phyloP scores from a whole-genome alignment of 176 grass and related monocot genomes.

The Sorghum bicolor region Sorghum_bicolor_NCBIv3 NC_012875.2:54127001-54127500 shows the following conservation, averaged over 20 bases:
- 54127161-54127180: not conserved
- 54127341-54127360: slow-evolving; percentile 61
- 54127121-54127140: not conserved
- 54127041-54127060: not conserved
- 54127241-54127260: not conserved
- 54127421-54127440: slow-evolving; percentile 57
- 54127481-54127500: slow-evolving; percentile 49
- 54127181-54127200: not conserved
- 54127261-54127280: slow-evolving; percentile 5
- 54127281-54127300: slow-evolving; percentile 8
- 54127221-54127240: not conserved
- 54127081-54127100: not conserved
- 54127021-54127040: too few relatives aligned
- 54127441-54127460: slow-evolving; percentile 58
- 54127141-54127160: not conserved
- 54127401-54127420: slow-evolving; percentile 77
- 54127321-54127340: slow-evolving; percentile 60
- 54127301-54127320: slow-evolving; percentile 49
- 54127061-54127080: not conserved
- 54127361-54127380: slow-evolving; percentile 44
- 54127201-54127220: not conserved
- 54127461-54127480: slow-evolving; percentile 51
- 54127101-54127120: not conserved
- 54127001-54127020: not conserved
- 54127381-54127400: slow-evolving; percentile 80